These are phyloP conservation scores for Melaleuca alternifolia DNA, from an alignment of 345 rosid species.

Conservation along the genomic window DNA sequence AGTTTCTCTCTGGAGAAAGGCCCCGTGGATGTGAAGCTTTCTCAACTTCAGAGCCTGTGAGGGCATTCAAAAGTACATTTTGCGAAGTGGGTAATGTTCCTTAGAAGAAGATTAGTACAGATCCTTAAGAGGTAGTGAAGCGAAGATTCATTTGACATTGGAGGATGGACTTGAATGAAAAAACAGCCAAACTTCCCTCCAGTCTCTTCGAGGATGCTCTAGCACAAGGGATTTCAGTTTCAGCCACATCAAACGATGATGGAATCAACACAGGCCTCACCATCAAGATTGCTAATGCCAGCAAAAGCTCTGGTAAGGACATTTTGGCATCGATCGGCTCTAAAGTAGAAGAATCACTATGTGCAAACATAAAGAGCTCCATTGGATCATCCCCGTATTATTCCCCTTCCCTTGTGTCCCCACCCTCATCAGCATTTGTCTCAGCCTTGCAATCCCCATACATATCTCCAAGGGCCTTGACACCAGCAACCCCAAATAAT, in stretches of 20 bases:
- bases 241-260: neutral
- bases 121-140: neutral
- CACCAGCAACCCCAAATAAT: slow-evolving; percentile 10
- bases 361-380: slow-evolving; percentile 16
- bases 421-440: slow-evolving; percentile 90
- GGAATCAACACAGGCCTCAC: slow-evolving; percentile 33
- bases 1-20: neutral
- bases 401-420: slow-evolving; percentile 80
- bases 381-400: slow-evolving; percentile 43
- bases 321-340: slow-evolving; percentile 19
- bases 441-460: slow-evolving; percentile 93
- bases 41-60: neutral
- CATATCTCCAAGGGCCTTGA: slow-evolving; percentile 72
- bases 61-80: neutral
- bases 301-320: slow-evolving; percentile 6
- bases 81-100: neutral
- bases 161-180: neutral
- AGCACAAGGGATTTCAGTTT: neutral
- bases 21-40: neutral
- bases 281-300: slow-evolving; percentile 41
- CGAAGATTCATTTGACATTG: neutral
- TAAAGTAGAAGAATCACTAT: slow-evolving; percentile 17
- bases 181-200: neutral
- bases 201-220: neutral
- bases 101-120: neutral